Conservation (phyloP, 768 basidiomycete species). For the Pleurotus citrinopileatus region DNA sequence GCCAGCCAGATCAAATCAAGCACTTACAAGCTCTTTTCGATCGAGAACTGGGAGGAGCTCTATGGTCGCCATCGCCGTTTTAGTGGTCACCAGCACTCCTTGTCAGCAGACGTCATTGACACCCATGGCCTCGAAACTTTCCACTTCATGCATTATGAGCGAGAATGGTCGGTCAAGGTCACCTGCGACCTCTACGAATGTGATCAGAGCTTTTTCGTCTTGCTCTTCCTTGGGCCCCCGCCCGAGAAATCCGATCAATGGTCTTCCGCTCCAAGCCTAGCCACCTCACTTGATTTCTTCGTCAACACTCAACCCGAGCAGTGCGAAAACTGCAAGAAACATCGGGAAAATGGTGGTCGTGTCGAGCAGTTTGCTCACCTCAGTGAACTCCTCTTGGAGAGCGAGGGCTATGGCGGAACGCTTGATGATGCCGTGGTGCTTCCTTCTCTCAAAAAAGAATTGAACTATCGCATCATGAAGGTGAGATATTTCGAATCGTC, state of each 20-base stretch:
- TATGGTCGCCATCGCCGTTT: conserved; percentile 25
- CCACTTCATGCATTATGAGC: not conserved
- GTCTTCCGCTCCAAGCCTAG: conserved; percentile 30
- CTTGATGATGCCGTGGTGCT: conserved; percentile 33
- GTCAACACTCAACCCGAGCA: conserved; percentile 28
- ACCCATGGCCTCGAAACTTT: not conserved
- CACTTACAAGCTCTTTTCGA: conserved; percentile 35
- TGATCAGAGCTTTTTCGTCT: conserved; percentile 39
- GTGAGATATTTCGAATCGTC: conserved; percentile 19
- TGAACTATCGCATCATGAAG: conserved; percentile 41
- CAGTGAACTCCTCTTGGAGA: conserved; percentile 28
- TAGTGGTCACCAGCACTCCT: not conserved
- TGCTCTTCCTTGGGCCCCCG: conserved; percentile 44
- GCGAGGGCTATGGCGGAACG: conserved; percentile 24
- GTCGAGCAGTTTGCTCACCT: conserved; percentile 45
- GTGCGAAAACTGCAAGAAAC: conserved; percentile 39
- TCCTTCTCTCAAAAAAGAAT: conserved; percentile 35
- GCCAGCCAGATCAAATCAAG: conserved; percentile 25
- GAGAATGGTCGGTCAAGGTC: conserved; percentile 44
- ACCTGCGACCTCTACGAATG: conserved; percentile 40
- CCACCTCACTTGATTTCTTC: conserved; percentile 43
- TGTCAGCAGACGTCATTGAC: not conserved
- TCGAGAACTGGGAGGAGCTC: conserved; percentile 36
- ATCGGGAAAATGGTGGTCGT: conserved; percentile 18
- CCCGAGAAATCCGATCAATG: conserved; percentile 35